Evolutionary conservation across 225 moss, liverwort and hornwort genomes (phyloP).

Genomic region (Polytrichum formosum): DNA sequence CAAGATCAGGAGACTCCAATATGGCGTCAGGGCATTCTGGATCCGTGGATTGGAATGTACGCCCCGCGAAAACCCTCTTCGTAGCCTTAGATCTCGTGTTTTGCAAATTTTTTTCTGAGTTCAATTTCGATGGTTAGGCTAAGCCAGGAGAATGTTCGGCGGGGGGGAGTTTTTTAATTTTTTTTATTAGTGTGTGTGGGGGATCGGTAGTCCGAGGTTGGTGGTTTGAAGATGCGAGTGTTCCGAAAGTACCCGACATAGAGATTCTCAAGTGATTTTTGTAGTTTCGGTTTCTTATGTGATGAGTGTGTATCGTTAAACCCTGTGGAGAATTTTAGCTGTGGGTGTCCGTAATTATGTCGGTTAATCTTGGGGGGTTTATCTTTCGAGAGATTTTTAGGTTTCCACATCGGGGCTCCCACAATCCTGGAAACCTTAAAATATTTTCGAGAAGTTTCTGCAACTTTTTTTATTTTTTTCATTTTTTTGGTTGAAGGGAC

Average conservation of each 20-base stretch:
- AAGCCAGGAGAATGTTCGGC: not conserved
- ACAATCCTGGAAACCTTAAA: no score
- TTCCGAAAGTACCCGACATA: no score
- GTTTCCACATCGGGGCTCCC: no score
- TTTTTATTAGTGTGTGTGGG: not conserved
- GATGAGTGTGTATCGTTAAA: not conserved
- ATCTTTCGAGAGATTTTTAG: no score
- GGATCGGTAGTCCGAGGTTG: not conserved
- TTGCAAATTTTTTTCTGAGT: not conserved
- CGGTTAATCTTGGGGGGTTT: no score
- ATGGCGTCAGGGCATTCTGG: conserved; percentile 45
- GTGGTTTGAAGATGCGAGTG: not conserved
- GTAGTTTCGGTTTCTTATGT: not conserved
- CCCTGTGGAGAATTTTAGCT: no score
- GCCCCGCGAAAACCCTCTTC: not conserved
- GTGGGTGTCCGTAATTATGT: no score
- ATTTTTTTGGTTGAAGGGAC: no score
- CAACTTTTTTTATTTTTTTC: no score
- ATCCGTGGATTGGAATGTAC: conserved; percentile 63
- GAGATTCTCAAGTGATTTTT: not conserved
- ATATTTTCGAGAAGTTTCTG: no score
- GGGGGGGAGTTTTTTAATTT: not conserved
- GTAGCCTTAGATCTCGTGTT: not conserved
- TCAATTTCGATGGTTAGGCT: not conserved
- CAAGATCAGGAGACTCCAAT: conserved; percentile 24